Base-by-base conservation (phyloP, 495 filamentous ascomycete genomes). In the Stereocaulon alpinum region DNA sequence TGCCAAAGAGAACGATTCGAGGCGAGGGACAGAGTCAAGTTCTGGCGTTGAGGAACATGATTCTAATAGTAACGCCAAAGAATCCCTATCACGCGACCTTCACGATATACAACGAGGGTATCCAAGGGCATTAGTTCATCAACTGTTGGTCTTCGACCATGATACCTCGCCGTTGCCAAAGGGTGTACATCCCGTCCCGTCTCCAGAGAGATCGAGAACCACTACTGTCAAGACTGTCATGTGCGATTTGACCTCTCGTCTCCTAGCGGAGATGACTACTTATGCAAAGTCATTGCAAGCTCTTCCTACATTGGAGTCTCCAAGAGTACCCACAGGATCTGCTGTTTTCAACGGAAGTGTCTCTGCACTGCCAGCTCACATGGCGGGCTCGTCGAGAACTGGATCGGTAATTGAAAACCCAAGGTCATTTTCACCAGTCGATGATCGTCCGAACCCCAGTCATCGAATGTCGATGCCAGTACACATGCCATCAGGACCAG, bases 211-310 rank as follows among this genome's bases (percentile, higher is more conserved):
- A 20, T 88, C 83, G 40, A 87, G 84, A 68, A 80, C 83, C 47
- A 94, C 89, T n/a, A 95, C 88, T 4, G 91, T 95, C 76, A 95
- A 93, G 71, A 95, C 89, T 3, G 81, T 95, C 62, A 85, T 97
- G 78, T 95, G 93, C 68, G 91, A 96, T 71, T 81, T 96, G 49
- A 92, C 90, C 5, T 86, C 89, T 20, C 66, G 86, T 18, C 72
- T 99, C 42, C 77, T 99, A 24, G 88, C 86, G 11, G 92, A 96
- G 68, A 80, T 99, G 79, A 88, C 87, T 34, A 85, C 83, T 5
- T 83, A 95, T 61, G 92, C 91, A 59, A 91, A 84, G 63, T 89
- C 87, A 0, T 79, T 92, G 54, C 91, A 96, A 71, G 88, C 74
- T 18, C 80, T 89, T 66, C 82, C 83, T 24, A 84, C 82, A 2